A percentile compares a stretch with the other conserved stretches of the same genome.
phyloP scores from a whole-genome alignment of 2,329 filamentous ascomycete species.

The Teratosphaeriaceae sp. region DNA sequence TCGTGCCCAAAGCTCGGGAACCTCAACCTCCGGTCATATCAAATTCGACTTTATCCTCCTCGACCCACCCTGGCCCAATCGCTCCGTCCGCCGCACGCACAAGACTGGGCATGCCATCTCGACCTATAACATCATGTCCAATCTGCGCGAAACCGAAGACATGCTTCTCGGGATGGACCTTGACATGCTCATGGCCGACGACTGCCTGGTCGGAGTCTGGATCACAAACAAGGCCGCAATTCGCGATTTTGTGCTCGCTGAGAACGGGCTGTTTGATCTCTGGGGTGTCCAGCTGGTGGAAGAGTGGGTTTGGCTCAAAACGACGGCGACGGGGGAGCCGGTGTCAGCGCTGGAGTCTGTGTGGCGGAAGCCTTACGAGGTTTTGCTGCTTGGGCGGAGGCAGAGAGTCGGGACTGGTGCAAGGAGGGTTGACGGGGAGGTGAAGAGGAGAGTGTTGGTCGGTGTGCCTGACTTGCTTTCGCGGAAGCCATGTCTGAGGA shows the following conservation, averaged over 20 bases:
- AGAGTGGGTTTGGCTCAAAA: slow-evolving; percentile 77
- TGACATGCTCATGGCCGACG: slow-evolving; percentile 44
- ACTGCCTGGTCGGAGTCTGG: slow-evolving; percentile 64
- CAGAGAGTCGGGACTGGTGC: slow-evolving; percentile 40
- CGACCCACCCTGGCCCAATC: slow-evolving; percentile 78
- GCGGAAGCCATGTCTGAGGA: slow-evolving; percentile 65
- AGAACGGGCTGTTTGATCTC: slow-evolving; percentile 53
- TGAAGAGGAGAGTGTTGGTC: slow-evolving; percentile 53
- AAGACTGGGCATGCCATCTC: slow-evolving; percentile 32
- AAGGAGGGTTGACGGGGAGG: slow-evolving; percentile 6
- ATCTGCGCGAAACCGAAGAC: slow-evolving; percentile 35
- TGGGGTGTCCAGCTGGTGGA: slow-evolving; percentile 61
- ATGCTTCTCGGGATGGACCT: slow-evolving; percentile 42
- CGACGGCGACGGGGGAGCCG: slow-evolving; percentile 58
- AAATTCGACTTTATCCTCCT: slow-evolving; percentile 62
- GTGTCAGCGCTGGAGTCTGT: slow-evolving; percentile 52
- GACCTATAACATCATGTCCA: slow-evolving; percentile 36
- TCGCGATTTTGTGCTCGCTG: slow-evolving; percentile 48
- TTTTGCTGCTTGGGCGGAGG: slow-evolving; percentile 54
- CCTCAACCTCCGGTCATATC: slow-evolving; percentile 60
- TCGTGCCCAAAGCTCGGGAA: slow-evolving; percentile 28
- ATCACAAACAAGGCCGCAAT: slow-evolving; percentile 64
- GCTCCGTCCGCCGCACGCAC: slow-evolving; percentile 59
- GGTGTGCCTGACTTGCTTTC: slow-evolving; percentile 72
- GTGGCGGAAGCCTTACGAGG: slow-evolving; percentile 73